Conservation (phyloP, 1,284 basidiomycete species). For the Leucoagaricus sp. region DNA sequence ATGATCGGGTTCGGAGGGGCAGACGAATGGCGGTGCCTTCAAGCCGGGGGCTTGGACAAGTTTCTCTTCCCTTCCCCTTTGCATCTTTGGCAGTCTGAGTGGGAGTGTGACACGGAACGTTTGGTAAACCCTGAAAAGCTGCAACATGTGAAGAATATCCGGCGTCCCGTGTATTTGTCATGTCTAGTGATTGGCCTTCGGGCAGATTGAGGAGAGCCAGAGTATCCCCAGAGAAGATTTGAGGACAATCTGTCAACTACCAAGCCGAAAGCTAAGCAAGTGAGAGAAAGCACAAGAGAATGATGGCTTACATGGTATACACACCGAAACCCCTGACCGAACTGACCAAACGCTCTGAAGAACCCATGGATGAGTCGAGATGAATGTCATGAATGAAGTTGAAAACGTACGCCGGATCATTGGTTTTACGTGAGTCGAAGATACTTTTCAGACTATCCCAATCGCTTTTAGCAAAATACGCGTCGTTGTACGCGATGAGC, state of each 20-base stretch:
- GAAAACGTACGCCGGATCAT: conserved; percentile 39
- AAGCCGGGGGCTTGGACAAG: conserved; percentile 25
- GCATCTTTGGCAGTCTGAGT: neutral
- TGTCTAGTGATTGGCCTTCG: conserved; percentile 32
- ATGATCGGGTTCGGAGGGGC: conserved; percentile 39
- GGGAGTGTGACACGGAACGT: neutral
- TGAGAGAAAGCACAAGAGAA: neutral
- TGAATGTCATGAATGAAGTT: neutral
- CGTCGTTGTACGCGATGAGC: conserved; percentile 48
- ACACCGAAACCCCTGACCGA: conserved; percentile 50
- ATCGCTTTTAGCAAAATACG: conserved; percentile 41
- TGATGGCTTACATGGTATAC: conserved; percentile 44
- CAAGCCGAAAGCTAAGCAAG: too few relatives aligned
- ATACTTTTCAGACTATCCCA: conserved; percentile 45
- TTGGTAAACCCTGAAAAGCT: conserved; percentile 25
- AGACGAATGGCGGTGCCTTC: conserved; percentile 46
- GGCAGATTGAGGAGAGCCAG: conserved; percentile 50
- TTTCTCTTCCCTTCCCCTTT: conserved; percentile 21
- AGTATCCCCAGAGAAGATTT: conserved; percentile 44
- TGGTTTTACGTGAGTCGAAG: conserved; percentile 45
- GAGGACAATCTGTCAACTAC: conserved; percentile 52
- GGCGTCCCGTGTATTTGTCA: conserved; percentile 21
- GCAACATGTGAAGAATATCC: conserved; percentile 32
- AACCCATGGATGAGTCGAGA: too few relatives aligned
- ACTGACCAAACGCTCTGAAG: conserved; percentile 51